Evolutionary conservation across 768 basidiomycete genomes (phyloP), one percentile per base, ranked within the genome.

Genomic region (Cubamyces lactineus): DNA sequence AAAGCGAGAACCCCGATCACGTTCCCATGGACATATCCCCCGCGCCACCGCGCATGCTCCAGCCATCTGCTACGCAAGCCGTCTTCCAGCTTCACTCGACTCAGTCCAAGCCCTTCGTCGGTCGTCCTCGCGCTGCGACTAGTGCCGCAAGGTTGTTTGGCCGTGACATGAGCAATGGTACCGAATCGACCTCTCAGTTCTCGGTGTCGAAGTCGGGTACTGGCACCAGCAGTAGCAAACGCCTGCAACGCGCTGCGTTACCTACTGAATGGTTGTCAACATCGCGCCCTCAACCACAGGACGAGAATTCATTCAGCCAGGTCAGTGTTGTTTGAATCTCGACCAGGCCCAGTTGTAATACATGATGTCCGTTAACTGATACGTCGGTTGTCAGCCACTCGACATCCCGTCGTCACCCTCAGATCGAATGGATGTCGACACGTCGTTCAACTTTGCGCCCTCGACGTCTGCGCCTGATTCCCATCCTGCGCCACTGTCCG

Each of bases 21-120:
- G 80, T 87, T 53, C 83, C 89, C 3, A 93, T 93, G 92, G 91
- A 93, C 69, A 88, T 94, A 49, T 93, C 91, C 3, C 92, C 92
- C 9, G 84, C 82, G 23, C 87, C 75, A 7, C 67, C 72, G 74
- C 58, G 64, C 52, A 51, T 63, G 49, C 30, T 61, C n/a, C 64
- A 57, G 12, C 53, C 64, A 17, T 28, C 42, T 24, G 19, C 50
- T 3, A 17, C 60, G 4, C 52, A 54, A 16, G 51, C 34, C 19
- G 57, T 17, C 55, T 24, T 64, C 65, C 69, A 53, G 38, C 66
- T 70, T 3, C 3, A 28, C 53, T 57, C 71, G 5, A 6, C 34
- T n/a, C 68, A 67, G 61, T 63, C 54, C 28, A 76, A 71, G 64
- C 69, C 72, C 16, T 52, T 60, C 23, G 68, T 72, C 21, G 73